phyloP scores from a whole-genome alignment of 176 grass and related monocot genomes.

The Rhipidocladum racemiflorum region DNA sequence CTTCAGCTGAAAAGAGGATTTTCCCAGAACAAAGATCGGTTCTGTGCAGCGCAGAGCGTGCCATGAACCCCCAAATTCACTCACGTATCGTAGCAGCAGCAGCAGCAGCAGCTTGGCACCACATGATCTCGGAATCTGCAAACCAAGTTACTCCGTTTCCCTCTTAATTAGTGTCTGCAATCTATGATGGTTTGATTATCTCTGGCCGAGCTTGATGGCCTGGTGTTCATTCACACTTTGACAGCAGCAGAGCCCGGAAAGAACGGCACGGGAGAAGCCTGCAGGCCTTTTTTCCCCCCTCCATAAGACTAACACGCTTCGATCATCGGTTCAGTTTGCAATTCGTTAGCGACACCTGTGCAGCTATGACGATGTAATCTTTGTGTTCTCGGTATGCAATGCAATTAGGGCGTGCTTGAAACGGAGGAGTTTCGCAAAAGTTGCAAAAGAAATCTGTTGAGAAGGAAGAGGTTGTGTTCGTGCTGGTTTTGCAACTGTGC shows the following conservation, averaged over 20 bases:
- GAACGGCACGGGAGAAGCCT: neutral
- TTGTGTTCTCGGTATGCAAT: no score
- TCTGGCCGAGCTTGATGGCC: neutral
- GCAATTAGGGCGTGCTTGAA: no score
- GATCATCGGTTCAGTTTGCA: no score
- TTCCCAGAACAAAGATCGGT: neutral
- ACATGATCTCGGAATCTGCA: neutral
- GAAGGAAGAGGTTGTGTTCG: no score
- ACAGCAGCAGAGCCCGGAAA: no score
- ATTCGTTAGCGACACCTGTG: no score
- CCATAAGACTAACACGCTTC: no score
- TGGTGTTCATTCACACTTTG: no score
- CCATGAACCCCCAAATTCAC: neutral
- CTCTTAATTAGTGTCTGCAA: neutral
- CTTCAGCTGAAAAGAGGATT: neutral
- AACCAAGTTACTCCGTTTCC: neutral
- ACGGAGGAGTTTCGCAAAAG: no score
- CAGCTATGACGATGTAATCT: no score
- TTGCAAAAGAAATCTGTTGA: no score
- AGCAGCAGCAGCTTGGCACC: conserved; percentile 4
- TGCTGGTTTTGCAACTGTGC: no score
- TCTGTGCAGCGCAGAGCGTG: neutral
- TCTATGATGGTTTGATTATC: neutral
- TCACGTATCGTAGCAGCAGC: neutral
- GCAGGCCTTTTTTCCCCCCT: neutral